A percentile compares a stretch with the other conserved stretches of the same genome.
Conservation (phyloP, 257 asterid species). For the Anisodus tanguticus region DNA sequence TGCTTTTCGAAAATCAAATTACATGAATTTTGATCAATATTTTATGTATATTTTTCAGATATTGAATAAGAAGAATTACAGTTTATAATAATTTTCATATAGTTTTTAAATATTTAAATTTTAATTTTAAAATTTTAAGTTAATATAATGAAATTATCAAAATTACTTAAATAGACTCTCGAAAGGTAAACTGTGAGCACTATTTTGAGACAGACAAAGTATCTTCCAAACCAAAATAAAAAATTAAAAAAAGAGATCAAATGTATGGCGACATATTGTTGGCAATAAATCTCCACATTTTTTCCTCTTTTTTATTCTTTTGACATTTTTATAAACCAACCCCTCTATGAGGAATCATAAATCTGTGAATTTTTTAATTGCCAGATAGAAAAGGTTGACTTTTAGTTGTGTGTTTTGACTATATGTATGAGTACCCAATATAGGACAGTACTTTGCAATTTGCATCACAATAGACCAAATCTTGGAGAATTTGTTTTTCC, state of each 20-base stretch:
- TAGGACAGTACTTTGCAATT: constrained; percentile 4
- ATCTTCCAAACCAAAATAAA: not conserved
- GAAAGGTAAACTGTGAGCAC: too few species aligned
- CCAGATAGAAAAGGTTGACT: constrained; percentile 1
- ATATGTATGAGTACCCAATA: not conserved
- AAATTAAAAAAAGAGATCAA: not conserved
- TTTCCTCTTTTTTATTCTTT: not conserved
- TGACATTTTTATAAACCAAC: not conserved
- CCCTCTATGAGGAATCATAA: not conserved
- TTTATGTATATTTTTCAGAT: too few species aligned
- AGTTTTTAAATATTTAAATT: too few species aligned
- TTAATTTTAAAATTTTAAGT: too few species aligned
- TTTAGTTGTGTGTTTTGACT: not conserved
- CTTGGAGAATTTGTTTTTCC: not conserved
- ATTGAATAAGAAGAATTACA: too few species aligned
- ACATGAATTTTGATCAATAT: too few species aligned
- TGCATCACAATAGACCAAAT: constrained; percentile 15
- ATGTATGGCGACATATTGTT: constrained; percentile 19
- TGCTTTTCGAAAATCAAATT: too few species aligned
- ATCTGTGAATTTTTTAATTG: not conserved
- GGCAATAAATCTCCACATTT: constrained; percentile 29
- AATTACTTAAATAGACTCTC: too few species aligned
- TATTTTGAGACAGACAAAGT: not conserved
- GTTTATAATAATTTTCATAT: too few species aligned
- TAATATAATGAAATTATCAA: too few species aligned